Base-by-base conservation (phyloP, 345 rosid species). In the Moringa oleifera region DNA sequence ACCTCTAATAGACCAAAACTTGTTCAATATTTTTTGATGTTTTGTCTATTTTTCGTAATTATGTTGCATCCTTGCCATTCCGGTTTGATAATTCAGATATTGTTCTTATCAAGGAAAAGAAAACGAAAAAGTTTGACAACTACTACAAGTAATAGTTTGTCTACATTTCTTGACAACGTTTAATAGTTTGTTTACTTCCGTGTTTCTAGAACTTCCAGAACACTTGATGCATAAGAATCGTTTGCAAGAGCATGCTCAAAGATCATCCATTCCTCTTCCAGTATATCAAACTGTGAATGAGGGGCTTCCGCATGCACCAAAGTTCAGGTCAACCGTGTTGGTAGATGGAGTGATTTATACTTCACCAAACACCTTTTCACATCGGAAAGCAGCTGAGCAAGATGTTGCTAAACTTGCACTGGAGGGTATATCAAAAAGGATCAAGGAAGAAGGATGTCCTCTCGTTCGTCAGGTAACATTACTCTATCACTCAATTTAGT, bases 331-430 rank as follows among this genome's bases (percentile, higher is more conserved):
- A 20, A 71, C 75, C 1, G 85, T 83, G n/a, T 1, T 22, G 4
- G 75, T 75, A 9, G 72, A 70, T 49, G 85, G 81, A 25, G 53
- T 15, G 33, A 21, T 51, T 13, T 83, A 63, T 55, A 60, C 75
- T 55, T 75, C 85, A n/a, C 33, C 46, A 10, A 62, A 52, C 51
- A 64, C 78, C 0, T 83, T 78, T 61, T 24, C 58, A 1, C 67
- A 63, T 19, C 57, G 70, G 20, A 80, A 74, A 50, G 76, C 74
- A 33, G 83, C 88, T 0, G 85, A 83, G 15, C 83, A 80, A 20
- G 81, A 73, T 59, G 80, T 53, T 56, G 85, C 88, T 2, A 83
- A 33, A 52, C 22, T 73, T 24, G 88, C 88, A 1, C 53, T 78
- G 7, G 79, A 75, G 53, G 45, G 33, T n/a, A 62, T 76, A 19